Evolutionary conservation across 1,284 basidiomycete species (phyloP), one percentile per base, ranked within the genome.

Genomic region (Testicularia cyperi): DNA sequence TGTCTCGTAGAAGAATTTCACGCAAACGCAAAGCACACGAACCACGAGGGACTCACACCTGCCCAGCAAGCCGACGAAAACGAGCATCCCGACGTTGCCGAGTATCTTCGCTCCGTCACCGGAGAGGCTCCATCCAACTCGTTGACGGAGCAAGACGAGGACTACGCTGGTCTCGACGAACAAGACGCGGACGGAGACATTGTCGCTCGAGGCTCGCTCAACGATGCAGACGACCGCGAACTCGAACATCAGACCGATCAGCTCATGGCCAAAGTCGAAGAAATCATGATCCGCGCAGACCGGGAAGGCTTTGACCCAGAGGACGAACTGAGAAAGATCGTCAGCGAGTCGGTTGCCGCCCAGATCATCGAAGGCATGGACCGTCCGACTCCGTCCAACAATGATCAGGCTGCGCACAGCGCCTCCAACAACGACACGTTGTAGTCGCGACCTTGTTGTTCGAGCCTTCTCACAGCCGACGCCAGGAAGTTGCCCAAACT

Each of bases 1-100:
- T 37, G 71, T 10, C 56, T 76, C 16, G 48, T 76, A 39, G 65
- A 72, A 14, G 64, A 74, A 44, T 69, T 70, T 16, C 35, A 44
- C 15, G 74, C 72, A 2, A 57, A 75, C 31, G 48, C 67, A 2
- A 56, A 42, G 37, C 61, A 49, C 18, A 62, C 43, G 29, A 76
- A 76, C 33, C 16, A 45, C 2, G 69, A 71, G 15, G 71, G 71
- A 0, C 29, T 58, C 14, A 74, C 71, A 28, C 38, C 72, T 16
- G 69, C 70, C 4, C 45, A 68, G 18, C 53, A 62, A 23, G 70
- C 72, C n/a, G 19, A 43, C 24, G 62, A 68, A 22, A 71, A 73
- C 31, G 69, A 67, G 12, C 45, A 45, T 18, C 43, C 49, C 6
- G 69, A 72, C 10, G 13, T 74, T 16, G 68, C 70, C 3, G 31